These are phyloP conservation scores for Eucalyptus curtisii DNA, from an alignment of 345 rosid species.

Conservation along the genomic window DNA sequence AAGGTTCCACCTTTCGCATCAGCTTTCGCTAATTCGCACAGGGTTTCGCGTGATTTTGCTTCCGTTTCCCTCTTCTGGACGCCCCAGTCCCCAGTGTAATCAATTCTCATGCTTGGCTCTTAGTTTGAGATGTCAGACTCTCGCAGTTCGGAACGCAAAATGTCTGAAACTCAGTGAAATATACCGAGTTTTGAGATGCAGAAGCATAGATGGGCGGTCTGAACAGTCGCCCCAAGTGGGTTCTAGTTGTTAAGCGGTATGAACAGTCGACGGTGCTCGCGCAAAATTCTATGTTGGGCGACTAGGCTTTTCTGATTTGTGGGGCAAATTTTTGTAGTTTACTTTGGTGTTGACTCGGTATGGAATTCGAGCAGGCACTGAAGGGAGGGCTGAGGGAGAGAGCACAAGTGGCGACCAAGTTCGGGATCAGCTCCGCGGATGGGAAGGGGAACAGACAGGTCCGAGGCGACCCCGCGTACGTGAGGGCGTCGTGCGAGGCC, in stretches of 20 bases:
- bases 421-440: slow-evolving; percentile 16
- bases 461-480: slow-evolving; percentile 47
- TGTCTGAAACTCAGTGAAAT: neutral
- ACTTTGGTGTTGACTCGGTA: neutral
- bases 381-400: slow-evolving; percentile 37
- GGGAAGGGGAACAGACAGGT: slow-evolving; percentile 11
- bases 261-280: neutral
- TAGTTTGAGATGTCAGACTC: neutral
- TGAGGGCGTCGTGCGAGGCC: slow-evolving; percentile 38
- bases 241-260: neutral
- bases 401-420: slow-evolving; percentile 50
- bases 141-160: neutral
- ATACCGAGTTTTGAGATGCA: neutral
- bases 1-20: neutral
- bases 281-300: neutral
- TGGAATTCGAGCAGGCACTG: slow-evolving; percentile 23
- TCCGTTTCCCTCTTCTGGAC: neutral
- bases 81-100: neutral
- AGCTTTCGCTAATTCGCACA: neutral
- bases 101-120: neutral
- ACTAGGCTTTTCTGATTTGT: neutral
- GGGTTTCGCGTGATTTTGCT: neutral
- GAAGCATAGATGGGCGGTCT: neutral
- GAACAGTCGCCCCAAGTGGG: neutral
- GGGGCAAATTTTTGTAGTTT: neutral